Evolutionary conservation across 495 filamentous ascomycete genomes (phyloP).

Genomic region (Pseudotulostoma volvatum): DNA sequence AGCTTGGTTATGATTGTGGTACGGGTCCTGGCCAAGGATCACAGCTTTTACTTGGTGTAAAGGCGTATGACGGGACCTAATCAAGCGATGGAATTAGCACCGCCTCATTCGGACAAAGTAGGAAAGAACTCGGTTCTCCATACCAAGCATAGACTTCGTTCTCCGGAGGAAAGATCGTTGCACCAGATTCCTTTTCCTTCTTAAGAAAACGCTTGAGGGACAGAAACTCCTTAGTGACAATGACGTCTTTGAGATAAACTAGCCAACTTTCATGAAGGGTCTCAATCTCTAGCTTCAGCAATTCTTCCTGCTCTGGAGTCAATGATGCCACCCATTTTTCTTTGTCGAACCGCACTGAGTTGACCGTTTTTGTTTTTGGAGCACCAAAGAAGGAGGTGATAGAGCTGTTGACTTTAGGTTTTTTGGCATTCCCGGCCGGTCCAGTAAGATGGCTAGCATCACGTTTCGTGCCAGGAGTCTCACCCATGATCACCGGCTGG

Average conservation of each 20-base stretch:
- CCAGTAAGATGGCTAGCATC: neutral
- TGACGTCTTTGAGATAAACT: slow-evolving; percentile 65
- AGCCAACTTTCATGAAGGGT: slow-evolving; percentile 87
- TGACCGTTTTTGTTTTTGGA: slow-evolving; percentile 29
- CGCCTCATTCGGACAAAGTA: too few species aligned
- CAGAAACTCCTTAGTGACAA: slow-evolving; percentile 61
- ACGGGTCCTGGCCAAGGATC: slow-evolving; percentile 90
- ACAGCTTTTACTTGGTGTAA: slow-evolving; percentile 74
- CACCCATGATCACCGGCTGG: too few species aligned
- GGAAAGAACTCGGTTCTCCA: slow-evolving; percentile 3
- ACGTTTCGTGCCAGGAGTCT: neutral
- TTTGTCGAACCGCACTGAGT: slow-evolving; percentile 55
- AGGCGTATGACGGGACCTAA: slow-evolving; percentile 79
- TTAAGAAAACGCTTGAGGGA: slow-evolving; percentile 77
- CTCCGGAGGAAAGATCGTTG: slow-evolving; percentile 67
- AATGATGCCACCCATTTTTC: slow-evolving; percentile 67
- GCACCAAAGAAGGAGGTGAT: slow-evolving; percentile 52
- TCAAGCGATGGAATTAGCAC: slow-evolving; percentile 4
- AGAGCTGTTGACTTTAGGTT: slow-evolving; percentile 48
- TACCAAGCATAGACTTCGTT: slow-evolving; percentile 94
- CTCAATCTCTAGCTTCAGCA: slow-evolving; percentile 78
- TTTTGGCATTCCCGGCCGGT: slow-evolving; percentile 21
- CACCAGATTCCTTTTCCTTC: slow-evolving; percentile 52
- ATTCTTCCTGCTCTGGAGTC: slow-evolving; percentile 60
- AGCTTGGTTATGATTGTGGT: slow-evolving; percentile 90